These are phyloP conservation scores for Darksidea phi DNA, from an alignment of 495 filamentous ascomycete genomes.

Conservation along the genomic window DNA sequence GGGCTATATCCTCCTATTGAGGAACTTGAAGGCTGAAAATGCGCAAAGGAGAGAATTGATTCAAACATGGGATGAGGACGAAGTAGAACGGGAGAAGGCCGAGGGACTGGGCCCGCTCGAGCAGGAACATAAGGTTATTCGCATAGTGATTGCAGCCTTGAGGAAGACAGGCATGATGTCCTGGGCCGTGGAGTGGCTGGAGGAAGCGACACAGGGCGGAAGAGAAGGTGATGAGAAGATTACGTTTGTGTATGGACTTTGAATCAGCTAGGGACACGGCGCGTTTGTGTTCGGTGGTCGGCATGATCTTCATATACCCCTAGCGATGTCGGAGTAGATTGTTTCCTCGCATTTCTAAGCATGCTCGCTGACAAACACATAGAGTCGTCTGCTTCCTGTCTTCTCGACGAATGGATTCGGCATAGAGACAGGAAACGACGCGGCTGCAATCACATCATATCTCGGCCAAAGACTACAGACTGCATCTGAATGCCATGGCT, in stretches of 20 bases:
- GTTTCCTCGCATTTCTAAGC: too few relatives aligned
- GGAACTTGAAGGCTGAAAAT: slow-evolving; percentile 44
- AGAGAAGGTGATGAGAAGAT: slow-evolving; percentile 35
- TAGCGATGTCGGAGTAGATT: too few relatives aligned
- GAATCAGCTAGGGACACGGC: not conserved
- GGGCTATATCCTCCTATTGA: slow-evolving; percentile 46
- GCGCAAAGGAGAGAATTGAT: slow-evolving; percentile 32
- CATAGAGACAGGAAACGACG: too few relatives aligned
- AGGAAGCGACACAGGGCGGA: slow-evolving; percentile 17
- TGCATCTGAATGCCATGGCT: too few relatives aligned
- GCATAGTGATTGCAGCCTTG: not conserved
- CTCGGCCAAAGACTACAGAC: too few relatives aligned
- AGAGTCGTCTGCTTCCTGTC: too few relatives aligned
- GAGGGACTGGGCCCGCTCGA: slow-evolving; percentile 23
- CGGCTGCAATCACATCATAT: too few relatives aligned
- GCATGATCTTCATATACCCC: too few relatives aligned
- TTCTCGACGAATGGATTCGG: too few relatives aligned
- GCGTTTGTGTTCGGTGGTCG: too few relatives aligned
- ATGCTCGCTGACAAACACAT: too few relatives aligned
- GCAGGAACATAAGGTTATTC: slow-evolving; percentile 1
- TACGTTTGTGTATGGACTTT: slow-evolving; percentile 33
- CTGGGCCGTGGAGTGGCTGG: slow-evolving; percentile 17
- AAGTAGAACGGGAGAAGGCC: slow-evolving; percentile 29
- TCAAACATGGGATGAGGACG: slow-evolving; percentile 34
- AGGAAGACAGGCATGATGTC: slow-evolving; percentile 1